Conservation (phyloP, 2,329 filamentous ascomycete species). For the Neofusicoccum kwambonambiense region DNA sequence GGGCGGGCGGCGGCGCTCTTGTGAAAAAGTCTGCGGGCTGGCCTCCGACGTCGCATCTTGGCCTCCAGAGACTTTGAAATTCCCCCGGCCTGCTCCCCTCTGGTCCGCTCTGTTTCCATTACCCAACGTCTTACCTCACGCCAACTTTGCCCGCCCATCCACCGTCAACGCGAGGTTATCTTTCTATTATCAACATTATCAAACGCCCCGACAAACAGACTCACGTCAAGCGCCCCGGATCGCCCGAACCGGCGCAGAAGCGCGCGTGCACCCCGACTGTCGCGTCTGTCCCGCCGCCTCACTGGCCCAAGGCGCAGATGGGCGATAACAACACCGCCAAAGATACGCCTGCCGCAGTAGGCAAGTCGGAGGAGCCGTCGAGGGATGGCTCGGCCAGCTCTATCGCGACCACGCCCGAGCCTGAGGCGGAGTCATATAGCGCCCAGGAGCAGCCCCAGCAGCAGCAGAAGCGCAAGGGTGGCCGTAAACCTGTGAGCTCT, state of each 20-base stretch:
- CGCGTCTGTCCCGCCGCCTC: constrained; percentile 30
- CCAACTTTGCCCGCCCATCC: constrained; percentile 38
- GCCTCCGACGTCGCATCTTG: constrained; percentile 17
- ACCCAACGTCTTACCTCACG: constrained; percentile 51
- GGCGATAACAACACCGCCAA: constrained; percentile 45
- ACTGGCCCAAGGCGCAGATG: constrained; percentile 41
- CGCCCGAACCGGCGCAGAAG: constrained; percentile 23
- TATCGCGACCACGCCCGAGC: constrained; percentile 50
- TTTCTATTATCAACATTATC: constrained; percentile 45
- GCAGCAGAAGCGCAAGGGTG: constrained; percentile 90
- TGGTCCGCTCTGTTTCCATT: constrained; percentile 40
- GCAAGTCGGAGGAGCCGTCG: constrained; percentile 36
- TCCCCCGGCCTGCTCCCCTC: constrained; percentile 26
- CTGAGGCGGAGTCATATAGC: constrained; percentile 41
- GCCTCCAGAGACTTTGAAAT: constrained; percentile 18
- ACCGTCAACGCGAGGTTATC: constrained; percentile 42
- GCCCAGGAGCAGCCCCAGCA: constrained; percentile 45
- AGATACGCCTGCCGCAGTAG: constrained; percentile 46
- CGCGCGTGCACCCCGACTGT: constrained; percentile 37
- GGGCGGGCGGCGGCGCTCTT: constrained; percentile 10
- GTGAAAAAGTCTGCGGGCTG: constrained; percentile 15
- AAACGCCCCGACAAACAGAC: constrained; percentile 37
- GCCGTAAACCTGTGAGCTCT: constrained; percentile 84
- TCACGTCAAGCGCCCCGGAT: constrained; percentile 19
- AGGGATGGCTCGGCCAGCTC: constrained; percentile 49